phyloP scores from a whole-genome alignment of 306 rosid genomes.

The Pterocarpus macrocarpus region DNA sequence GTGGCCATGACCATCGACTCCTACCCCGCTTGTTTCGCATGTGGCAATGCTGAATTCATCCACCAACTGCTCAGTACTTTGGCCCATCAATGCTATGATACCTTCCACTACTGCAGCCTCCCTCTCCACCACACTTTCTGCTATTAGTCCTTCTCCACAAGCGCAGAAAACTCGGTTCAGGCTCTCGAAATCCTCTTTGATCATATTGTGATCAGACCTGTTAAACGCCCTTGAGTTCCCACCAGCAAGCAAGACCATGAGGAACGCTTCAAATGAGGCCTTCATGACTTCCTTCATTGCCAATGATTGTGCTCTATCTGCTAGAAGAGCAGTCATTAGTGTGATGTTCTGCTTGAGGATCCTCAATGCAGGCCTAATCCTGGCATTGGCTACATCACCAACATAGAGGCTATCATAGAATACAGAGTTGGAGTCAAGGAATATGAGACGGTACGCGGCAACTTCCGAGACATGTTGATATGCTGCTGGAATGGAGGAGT shows the following conservation, averaged over 20 bases:
- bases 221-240: conserved; percentile 74
- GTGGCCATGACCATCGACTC: conserved; percentile 63
- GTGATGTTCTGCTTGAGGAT: conserved; percentile 80
- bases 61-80: conserved; percentile 75
- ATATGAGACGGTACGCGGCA: conserved; percentile 86
- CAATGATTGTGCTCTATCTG: conserved; percentile 77
- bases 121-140: conserved; percentile 74
- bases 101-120: conserved; percentile 86
- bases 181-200: conserved; percentile 80
- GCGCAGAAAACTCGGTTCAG: conserved; percentile 72
- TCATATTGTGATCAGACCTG: conserved; percentile 66
- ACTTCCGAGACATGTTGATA: conserved; percentile 86
- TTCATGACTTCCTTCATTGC: conserved; percentile 91
- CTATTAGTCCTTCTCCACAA: conserved; percentile 83
- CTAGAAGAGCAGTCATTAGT: conserved; percentile 69
- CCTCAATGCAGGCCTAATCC: conserved; percentile 80
- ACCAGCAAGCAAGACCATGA: conserved; percentile 94
- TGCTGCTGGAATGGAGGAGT: conserved; percentile 62
- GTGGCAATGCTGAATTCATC: conserved; percentile 85
- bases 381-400: conserved; percentile 66
- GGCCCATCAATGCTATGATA: conserved; percentile 75
- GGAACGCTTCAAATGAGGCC: conserved; percentile 85
- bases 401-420: conserved; percentile 80
- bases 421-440: conserved; percentile 79
- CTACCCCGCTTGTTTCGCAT: conserved; percentile 80